Base-by-base conservation (phyloP, 768 basidiomycete species). In the Naganishia onofrii region DNA sequence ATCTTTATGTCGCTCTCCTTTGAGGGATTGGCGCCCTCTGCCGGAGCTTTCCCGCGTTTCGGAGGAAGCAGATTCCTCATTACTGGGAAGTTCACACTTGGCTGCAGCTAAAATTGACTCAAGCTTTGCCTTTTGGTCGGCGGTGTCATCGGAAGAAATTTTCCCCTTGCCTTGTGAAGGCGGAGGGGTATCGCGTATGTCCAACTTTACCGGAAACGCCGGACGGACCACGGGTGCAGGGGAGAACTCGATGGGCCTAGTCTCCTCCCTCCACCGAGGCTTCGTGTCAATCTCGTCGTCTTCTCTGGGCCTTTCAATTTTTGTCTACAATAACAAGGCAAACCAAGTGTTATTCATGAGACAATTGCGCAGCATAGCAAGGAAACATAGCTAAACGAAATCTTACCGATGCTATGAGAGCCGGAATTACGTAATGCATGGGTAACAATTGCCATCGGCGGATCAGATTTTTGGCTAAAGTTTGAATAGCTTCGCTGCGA, bases 391-490 rank as follows among this genome's bases (percentile, higher is more conserved):
- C 23, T 12, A 15, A 32, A n/a, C 9, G 13, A 4, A 42, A 17
- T 66, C 71, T 64, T 34, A 72, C 71, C 34, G 63, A 60, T 29
- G 21, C 42, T n/a, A 52, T 36, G 29, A 48, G 58, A 48, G 34
- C 90, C 19, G 92, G 90, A 86, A 96, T 95, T 74, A 92, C 87
- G 79, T 89, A 94, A 31, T 86, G 89, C n/a, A 87, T 78, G 34
- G 88, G 88, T 53, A 97, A 84, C 1, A 84, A 84, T 23, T 86
- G 85, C 95, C 95, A 99, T 68, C 89, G 85, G 15, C 86, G 86
- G 9, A 94, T 82, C 4, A 97, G 84, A 90, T 93, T 84, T 72
- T 87, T 84, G 0, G 92, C 89, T 34, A 89, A 73, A 8, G 78
- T 78, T 71, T 85, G 86, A 63, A 91, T 81, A 9, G 74, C 80